These are phyloP conservation scores for Theileria parva DNA, from an alignment of 169 alveolate species.

Conservation along the genomic window DNA sequence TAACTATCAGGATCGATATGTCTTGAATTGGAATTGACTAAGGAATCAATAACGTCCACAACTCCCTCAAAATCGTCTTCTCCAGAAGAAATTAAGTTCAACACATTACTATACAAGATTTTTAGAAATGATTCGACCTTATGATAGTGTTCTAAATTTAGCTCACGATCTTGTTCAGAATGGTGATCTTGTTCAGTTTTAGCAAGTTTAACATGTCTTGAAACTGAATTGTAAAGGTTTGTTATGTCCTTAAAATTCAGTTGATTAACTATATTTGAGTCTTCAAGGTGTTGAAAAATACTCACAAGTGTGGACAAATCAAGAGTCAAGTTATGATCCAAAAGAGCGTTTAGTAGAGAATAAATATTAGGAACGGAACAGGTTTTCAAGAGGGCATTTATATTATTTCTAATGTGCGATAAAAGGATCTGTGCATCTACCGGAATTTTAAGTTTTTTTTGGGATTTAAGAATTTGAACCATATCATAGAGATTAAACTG, in stretches of 20 bases:
- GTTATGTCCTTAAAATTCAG: conserved; percentile 38
- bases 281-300: conserved; percentile 6
- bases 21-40: background rate
- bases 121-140: background rate
- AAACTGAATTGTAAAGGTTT: conserved; percentile 33
- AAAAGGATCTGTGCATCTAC: background rate
- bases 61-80: conserved; percentile 46
- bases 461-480: background rate
- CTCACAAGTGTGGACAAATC: background rate
- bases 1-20: background rate
- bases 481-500: conserved; percentile 10
- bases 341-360: conserved; percentile 2
- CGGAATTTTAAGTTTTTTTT: background rate
- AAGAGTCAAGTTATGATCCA: background rate
- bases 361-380: conserved; percentile 8
- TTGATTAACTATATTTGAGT: background rate
- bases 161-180: background rate
- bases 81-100: background rate
- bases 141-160: background rate
- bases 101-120: background rate
- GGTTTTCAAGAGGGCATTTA: background rate
- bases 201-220: conserved; percentile 10
- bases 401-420: background rate
- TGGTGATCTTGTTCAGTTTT: background rate
- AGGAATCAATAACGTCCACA: conserved; percentile 39